phyloP scores from a whole-genome alignment of 1,284 basidiomycete species.

The Austropuccinia psidii region DNA sequence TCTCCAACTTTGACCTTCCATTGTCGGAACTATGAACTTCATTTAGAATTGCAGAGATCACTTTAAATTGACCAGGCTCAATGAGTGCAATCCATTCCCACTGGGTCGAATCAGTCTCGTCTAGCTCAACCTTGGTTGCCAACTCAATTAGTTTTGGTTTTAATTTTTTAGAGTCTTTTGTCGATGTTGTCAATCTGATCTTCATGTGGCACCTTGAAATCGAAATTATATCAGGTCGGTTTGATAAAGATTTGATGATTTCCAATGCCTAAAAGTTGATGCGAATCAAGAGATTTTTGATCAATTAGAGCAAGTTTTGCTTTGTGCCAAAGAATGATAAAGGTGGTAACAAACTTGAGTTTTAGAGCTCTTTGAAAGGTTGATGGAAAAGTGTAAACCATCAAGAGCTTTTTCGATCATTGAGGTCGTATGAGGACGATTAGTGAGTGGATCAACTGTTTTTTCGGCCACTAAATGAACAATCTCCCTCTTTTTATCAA shows the following conservation, averaged over 20 bases:
- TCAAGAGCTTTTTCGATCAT: conserved; percentile 98
- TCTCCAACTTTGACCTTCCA: conserved; percentile 58
- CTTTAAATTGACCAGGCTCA: conserved; percentile 81
- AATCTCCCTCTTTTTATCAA: conserved; percentile 78
- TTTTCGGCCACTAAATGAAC: conserved; percentile 88
- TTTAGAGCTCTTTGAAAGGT: conserved; percentile 81
- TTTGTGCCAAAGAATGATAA: not conserved
- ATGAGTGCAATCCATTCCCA: conserved; percentile 89
- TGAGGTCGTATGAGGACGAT: conserved; percentile 81
- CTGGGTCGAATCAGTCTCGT: conserved; percentile 62
- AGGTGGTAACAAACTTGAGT: conserved; percentile 9
- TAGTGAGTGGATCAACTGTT: conserved; percentile 84
- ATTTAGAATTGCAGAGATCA: conserved; percentile 80
- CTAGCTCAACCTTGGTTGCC: conserved; percentile 75
- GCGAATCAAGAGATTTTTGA: too few relatives aligned
- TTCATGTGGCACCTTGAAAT: conserved; percentile 91
- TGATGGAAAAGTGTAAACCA: conserved; percentile 85
- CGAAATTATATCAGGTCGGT: conserved; percentile 70
- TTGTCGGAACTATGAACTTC: conserved; percentile 57
- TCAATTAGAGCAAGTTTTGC: too few relatives aligned
- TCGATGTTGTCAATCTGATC: conserved; percentile 70
- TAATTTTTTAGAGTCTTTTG: conserved; percentile 63
- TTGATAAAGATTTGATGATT: conserved; percentile 69
- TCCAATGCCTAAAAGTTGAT: conserved; percentile 85
- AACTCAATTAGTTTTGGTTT: conserved; percentile 65